phyloP scores from a whole-genome alignment of 768 basidiomycete species.

The Lentinula sp. region DNA sequence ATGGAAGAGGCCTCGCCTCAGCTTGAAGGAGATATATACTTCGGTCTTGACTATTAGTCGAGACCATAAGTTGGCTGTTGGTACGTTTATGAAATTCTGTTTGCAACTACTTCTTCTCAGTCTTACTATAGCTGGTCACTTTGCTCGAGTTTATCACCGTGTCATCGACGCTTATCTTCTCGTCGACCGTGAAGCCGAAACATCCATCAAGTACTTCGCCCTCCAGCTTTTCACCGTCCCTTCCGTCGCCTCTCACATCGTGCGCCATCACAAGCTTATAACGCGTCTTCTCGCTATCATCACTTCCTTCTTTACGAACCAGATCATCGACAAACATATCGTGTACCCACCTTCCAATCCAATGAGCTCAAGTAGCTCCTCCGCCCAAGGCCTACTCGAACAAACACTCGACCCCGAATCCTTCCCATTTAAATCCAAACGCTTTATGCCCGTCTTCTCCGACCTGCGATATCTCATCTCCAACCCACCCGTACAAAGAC shows the following conservation, averaged over 20 bases:
- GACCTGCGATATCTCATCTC: slow-evolving; percentile 84
- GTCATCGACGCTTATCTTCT: slow-evolving; percentile 90
- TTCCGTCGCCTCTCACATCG: slow-evolving; percentile 74
- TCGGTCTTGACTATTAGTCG: slow-evolving; percentile 66
- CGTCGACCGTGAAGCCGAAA: slow-evolving; percentile 90
- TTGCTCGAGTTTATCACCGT: slow-evolving; percentile 78
- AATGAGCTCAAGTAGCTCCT: background rate
- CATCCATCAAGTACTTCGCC: slow-evolving; percentile 90
- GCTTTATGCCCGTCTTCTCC: slow-evolving; percentile 93
- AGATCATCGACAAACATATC: slow-evolving; percentile 71
- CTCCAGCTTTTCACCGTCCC: slow-evolving; percentile 92
- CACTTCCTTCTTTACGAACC: slow-evolving; percentile 88
- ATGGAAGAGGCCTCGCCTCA: slow-evolving; percentile 81
- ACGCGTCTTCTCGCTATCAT: slow-evolving; percentile 78
- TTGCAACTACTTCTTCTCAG: background rate
- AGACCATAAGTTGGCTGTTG: slow-evolving; percentile 70
- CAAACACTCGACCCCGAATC: slow-evolving; percentile 70
- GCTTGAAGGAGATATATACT: slow-evolving; percentile 78
- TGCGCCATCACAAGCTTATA: slow-evolving; percentile 67
- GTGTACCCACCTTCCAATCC: slow-evolving; percentile 28
- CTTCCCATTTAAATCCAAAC: slow-evolving; percentile 87
- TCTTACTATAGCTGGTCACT: slow-evolving; percentile 59
- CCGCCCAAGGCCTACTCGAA: slow-evolving; percentile 9
- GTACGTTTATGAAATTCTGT: slow-evolving; percentile 35
- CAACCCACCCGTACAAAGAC: slow-evolving; percentile 70